Percentiles rank a stretch among this genome's conserved stretches.
Conservation (phyloP, 2,329 filamentous ascomycete genomes). For the Purpureocillium takamizusanense region DNA sequence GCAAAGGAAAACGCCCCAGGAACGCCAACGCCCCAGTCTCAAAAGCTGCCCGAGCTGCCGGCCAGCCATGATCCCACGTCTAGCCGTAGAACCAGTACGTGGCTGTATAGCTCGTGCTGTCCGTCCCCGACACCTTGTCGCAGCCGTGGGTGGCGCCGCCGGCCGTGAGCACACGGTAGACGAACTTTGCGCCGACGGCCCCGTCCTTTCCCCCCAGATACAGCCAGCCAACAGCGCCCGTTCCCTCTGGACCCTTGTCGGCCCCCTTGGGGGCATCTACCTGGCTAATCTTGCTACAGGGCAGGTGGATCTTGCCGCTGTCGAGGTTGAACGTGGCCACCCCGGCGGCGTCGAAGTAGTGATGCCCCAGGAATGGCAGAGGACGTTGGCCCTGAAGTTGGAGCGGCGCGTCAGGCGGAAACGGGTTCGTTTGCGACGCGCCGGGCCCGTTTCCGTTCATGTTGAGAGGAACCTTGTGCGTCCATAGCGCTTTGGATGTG, state of each 20-base stretch:
- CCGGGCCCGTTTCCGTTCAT: conserved; percentile 23
- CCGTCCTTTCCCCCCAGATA: conserved; percentile 32
- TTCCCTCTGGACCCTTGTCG: conserved; percentile 34
- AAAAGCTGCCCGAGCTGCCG: background rate
- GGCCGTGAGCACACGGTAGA: conserved; percentile 48
- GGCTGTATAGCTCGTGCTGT: conserved; percentile 47
- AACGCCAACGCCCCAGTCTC: background rate
- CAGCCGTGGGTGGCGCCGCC: conserved; percentile 40
- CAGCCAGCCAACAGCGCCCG: conserved; percentile 48
- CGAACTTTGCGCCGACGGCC: conserved; percentile 26
- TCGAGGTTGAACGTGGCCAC: conserved; percentile 53
- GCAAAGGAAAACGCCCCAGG: background rate
- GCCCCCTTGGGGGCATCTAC: conserved; percentile 43
- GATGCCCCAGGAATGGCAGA: conserved; percentile 47
- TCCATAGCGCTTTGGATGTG: conserved; percentile 28
- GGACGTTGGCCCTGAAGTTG: conserved; percentile 25
- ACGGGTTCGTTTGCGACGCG: conserved; percentile 36
- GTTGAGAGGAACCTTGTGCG: conserved; percentile 38
- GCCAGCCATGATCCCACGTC: background rate
- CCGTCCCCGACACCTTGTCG: conserved; percentile 22
- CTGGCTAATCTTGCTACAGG: conserved; percentile 37
- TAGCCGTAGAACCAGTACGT: conserved; percentile 49
- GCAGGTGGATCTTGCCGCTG: conserved; percentile 24
- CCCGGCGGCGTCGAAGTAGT: conserved; percentile 52
- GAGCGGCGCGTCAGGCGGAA: conserved; percentile 27